Base-by-base conservation (phyloP, 108 stramenopile genomes). In the Conticribra guillardii region DNA sequence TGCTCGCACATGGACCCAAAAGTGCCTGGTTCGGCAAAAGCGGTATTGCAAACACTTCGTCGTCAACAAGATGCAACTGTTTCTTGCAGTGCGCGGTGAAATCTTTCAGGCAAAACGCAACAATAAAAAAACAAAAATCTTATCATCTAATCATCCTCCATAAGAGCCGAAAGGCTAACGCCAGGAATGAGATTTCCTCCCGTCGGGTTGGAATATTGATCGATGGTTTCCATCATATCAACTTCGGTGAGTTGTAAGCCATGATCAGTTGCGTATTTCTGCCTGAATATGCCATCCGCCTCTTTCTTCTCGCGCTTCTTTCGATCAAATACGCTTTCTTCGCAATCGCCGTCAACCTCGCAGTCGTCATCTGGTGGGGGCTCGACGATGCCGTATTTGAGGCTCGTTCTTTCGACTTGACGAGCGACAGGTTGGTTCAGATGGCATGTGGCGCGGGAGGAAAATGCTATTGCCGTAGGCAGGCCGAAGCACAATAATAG, bases 111-210 rank as follows among this genome's bases (percentile, higher is more conserved):
- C n/a, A n/a, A n/a, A n/a, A n/a, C n/a, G n/a, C n/a, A n/a, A n/a
- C n/a, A n/a, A n/a, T n/a, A n/a, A n/a, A n/a, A n/a, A n/a, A n/a
- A n/a, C n/a, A n/a, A n/a, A n/a, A n/a, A n/a, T n/a, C n/a, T n/a
- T n/a, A n/a, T n/a, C n/a, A n/a, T n/a, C n/a, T 34, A 79, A 68
- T 79, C 77, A 60, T 71, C 77, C 65, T 52, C 77, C 27, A 55
- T 60, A 19, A 79, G 27, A 18, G 77, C 46, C 29, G 63, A 26
- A 34, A 69, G 41, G 14, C 33, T 24, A n/a, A 77, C 54, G 2
- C 76, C 76, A 30, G 76, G 26, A 28, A 77, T 77, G 32, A 77
- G 32, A 16, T 47, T 44, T 9, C 76, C 76, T 3, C 76, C 76
- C 16, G 58, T 27, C 15, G 50, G 51, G 34, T 77, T 77, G 31